Conservation (phyloP, 768 basidiomycete genomes). For the Crucibulum laeve region DNA sequence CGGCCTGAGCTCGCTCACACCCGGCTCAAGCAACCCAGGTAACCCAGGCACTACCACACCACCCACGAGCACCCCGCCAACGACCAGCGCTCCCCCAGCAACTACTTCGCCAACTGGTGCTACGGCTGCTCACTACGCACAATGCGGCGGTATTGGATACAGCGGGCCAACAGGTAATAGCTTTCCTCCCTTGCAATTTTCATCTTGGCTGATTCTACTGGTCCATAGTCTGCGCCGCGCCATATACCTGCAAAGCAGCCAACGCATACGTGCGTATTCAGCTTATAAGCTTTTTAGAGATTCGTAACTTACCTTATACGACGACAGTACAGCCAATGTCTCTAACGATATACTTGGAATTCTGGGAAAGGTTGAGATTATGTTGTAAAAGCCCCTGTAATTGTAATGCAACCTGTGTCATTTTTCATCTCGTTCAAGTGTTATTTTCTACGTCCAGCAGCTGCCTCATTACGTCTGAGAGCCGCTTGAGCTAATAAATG, state of each 20-base stretch:
- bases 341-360: too few relatives aligned
- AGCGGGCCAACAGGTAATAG: conserved; percentile 12
- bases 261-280: conserved; percentile 1
- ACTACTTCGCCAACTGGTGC: conserved; percentile 12
- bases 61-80: conserved; percentile 3
- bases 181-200: neutral
- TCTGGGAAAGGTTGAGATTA: too few relatives aligned
- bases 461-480: too few relatives aligned
- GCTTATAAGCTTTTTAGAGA: neutral
- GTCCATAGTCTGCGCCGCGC: conserved; percentile 10
- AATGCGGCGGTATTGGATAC: conserved; percentile 18
- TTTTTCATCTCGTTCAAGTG: too few relatives aligned
- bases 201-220: neutral
- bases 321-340: conserved; percentile 10
- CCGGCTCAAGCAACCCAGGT: too few relatives aligned
- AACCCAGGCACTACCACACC: neutral
- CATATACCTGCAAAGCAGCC: conserved; percentile 12
- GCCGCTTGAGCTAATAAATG: too few relatives aligned
- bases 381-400: too few relatives aligned
- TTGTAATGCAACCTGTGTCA: too few relatives aligned
- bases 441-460: too few relatives aligned
- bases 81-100: conserved; percentile 9
- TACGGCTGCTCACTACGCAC: conserved; percentile 16
- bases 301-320: neutral
- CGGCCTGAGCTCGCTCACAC: conserved; percentile 27